Base-by-base conservation (phyloP, 352 stramenopile genomes). In the Pythium sukuiense region DNA sequence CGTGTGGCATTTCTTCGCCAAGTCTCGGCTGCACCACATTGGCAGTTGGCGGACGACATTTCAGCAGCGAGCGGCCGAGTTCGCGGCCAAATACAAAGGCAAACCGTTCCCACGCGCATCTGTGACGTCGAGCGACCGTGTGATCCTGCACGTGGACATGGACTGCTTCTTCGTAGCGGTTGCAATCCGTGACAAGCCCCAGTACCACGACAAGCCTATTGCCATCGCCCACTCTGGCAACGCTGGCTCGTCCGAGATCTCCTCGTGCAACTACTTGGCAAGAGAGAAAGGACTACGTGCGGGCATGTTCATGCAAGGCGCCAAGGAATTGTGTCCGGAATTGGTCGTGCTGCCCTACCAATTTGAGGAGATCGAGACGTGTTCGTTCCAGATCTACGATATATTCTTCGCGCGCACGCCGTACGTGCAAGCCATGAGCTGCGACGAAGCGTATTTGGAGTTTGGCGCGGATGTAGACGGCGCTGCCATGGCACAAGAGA, bases 131-230 rank as follows among this genome's bases (percentile, higher is more conserved):
- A 74, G 32, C 24, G 61, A 90, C 18, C 85, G 92, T 0, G 93
- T 96, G 45, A 93, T 99, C 45, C 73, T 99, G 55, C 96, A 99
- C 58, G 87, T 99, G 0, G 96, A 99, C 73, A 98, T 99, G 96
- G 96, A 99, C 74, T 98, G 91, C 61, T 99, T 99, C 78, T 99
- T 99, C 72, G 96, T 96, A 3, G 79, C 88, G 11, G 96, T 99
- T 8, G 90, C 86, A 13, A 74, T 98, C 24, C 69, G 85, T 30
- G 92, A 90, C 11, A 89, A 82, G 56, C 90, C 93, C 1, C 78
- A 93, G 35, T 74, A 86, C 33, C 57, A 83, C 33, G 72, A 80
- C 9, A 73, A 92, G 9, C 92, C 96, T 1, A 88, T 99, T 6
- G 94, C 92, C 13, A 92, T 99, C 18, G 94, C 91, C 13, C 93